A percentile compares a stretch with the other conserved stretches of the same genome.
Conservation (phyloP, 2,329 filamentous ascomycete species). For the Balansia obtecta region DNA sequence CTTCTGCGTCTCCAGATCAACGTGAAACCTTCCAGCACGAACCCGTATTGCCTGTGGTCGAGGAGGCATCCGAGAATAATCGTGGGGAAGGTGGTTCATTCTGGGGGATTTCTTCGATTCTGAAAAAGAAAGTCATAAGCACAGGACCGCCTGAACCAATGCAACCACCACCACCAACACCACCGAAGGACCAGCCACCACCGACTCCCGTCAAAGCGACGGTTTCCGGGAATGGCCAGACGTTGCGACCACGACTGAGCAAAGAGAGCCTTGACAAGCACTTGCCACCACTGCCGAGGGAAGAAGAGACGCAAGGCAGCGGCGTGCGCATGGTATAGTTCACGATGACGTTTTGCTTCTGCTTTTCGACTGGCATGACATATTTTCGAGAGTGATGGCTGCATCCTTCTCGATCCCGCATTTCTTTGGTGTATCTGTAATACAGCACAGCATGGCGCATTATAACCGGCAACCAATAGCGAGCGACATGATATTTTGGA, state of each 20-base stretch:
- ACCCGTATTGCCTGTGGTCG: slow-evolving; percentile 64
- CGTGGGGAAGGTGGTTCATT: slow-evolving; percentile 28
- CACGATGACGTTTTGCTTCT: slow-evolving; percentile 10
- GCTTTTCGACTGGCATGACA: slow-evolving; percentile 7
- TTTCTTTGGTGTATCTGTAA: slow-evolving; percentile 3
- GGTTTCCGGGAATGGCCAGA: slow-evolving; percentile 36
- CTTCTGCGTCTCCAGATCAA: slow-evolving; percentile 25
- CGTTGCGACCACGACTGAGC: slow-evolving; percentile 29
- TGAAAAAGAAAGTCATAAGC: slow-evolving; percentile 19
- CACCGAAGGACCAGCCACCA: slow-evolving; percentile 16
- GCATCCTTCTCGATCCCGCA: background rate
- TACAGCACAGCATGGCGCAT: slow-evolving; percentile 4
- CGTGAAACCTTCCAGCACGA: slow-evolving; percentile 45
- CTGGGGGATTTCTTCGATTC: slow-evolving; percentile 26
- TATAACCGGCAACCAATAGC: slow-evolving; percentile 1
- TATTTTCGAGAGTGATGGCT: background rate
- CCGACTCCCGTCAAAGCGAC: slow-evolving; percentile 15
- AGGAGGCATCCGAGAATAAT: slow-evolving; percentile 73
- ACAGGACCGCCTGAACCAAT: slow-evolving; percentile 29
- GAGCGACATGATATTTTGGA: slow-evolving; percentile 7
- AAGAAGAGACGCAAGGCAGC: slow-evolving; percentile 16
- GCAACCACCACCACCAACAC: slow-evolving; percentile 24
- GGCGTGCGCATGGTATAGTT: slow-evolving; percentile 21
- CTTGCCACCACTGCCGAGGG: slow-evolving; percentile 41
- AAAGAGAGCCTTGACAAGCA: slow-evolving; percentile 48